Percentiles rank a stretch among this genome's conserved stretches.
Evolutionary conservation across 176 grass and related monocot genomes (phyloP).

Genomic region (Rhynchospora tenuis): DNA sequence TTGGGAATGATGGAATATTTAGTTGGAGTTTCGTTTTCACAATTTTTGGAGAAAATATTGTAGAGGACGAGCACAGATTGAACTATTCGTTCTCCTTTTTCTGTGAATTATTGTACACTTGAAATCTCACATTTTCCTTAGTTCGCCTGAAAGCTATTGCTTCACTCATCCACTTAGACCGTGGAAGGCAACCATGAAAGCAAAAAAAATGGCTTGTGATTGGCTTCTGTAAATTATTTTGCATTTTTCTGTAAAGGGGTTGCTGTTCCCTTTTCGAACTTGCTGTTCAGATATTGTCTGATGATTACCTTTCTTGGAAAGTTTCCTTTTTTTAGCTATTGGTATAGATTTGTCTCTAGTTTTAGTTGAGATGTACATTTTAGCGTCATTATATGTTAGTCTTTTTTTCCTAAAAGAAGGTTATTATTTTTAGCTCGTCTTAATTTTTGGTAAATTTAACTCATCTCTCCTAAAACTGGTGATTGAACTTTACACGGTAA

Average conservation of each 20-base stretch:
- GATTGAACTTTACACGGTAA: background rate
- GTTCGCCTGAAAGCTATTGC: background rate
- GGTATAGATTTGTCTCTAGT: background rate
- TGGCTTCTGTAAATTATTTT: background rate
- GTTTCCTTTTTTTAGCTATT: background rate
- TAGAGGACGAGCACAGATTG: background rate
- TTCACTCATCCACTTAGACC: background rate
- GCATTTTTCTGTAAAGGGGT: background rate
- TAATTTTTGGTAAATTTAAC: background rate
- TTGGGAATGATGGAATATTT: background rate
- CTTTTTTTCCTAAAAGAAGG: background rate
- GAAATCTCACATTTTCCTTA: background rate
- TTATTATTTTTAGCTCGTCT: background rate
- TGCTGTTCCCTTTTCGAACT: background rate
- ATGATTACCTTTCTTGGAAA: background rate
- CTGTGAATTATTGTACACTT: background rate
- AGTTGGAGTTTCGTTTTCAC: background rate
- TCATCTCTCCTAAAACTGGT: background rate
- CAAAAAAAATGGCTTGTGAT: background rate
- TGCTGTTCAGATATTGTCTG: background rate
- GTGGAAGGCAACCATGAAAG: background rate
- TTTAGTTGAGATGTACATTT: background rate
- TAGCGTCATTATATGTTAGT: background rate
- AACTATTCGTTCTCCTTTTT: background rate
- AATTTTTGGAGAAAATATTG: slow-evolving; percentile 1